Percentiles rank a stretch among this genome's conserved stretches.
phyloP scores from a whole-genome alignment of 345 rosid species.

The Syzygium oleosum region DNA sequence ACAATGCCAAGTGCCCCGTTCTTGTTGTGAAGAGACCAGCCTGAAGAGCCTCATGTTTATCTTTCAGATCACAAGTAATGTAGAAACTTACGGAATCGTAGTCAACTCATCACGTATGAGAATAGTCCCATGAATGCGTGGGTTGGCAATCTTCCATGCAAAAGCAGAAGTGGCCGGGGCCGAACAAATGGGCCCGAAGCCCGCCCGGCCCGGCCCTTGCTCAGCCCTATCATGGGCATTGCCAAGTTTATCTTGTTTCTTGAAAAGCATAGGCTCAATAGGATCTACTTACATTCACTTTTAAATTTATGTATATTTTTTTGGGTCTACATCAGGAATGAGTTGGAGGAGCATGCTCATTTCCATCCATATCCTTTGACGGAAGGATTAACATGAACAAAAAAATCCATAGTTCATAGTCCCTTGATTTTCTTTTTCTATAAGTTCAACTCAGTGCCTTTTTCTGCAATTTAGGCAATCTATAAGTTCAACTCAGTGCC shows the following conservation, averaged over 20 bases:
- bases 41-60: neutral
- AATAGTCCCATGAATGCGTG: neutral
- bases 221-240: neutral
- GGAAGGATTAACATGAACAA: neutral
- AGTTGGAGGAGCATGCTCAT: too few relatives aligned
- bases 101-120: neutral
- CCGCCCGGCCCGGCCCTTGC: neutral
- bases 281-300: neutral
- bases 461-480: neutral
- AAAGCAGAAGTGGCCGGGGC: neutral
- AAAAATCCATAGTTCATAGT: neutral
- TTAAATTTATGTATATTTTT: neutral
- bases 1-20: constrained; percentile 2
- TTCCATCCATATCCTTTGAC: neutral
- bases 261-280: neutral
- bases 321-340: too few relatives aligned
- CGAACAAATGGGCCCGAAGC: neutral
- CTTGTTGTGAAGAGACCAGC: neutral
- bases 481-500: neutral
- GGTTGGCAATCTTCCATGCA: neutral
- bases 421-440: neutral
- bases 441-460: neutral
- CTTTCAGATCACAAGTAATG: neutral
- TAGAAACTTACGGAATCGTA: neutral
- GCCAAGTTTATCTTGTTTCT: too few relatives aligned